Base-by-base conservation (phyloP, 768 basidiomycete species). In the Mycena rebaudengoi region DNA sequence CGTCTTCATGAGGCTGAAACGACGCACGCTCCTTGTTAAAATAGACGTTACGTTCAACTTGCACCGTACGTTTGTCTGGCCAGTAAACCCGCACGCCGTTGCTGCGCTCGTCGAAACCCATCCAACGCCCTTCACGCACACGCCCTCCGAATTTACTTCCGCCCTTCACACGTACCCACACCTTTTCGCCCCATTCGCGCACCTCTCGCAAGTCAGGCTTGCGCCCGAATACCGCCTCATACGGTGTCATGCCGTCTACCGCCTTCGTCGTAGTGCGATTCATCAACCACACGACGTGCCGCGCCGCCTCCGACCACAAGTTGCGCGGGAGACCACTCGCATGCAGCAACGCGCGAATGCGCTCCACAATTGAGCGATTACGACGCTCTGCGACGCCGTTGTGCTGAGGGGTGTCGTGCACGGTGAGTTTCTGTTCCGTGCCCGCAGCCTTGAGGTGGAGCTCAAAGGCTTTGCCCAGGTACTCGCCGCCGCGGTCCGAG, bases 321-420 rank as follows among this genome's bases (percentile, higher is more conserved):
- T 30, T 45, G 4, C 35, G 0, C 57, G 32, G 4, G 51, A 72
- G 37, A 16, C 65, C 39, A 6, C 14, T n/a, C n/a, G n/a, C n/a
- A n/a, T n/a, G n/a, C n/a, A n/a, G n/a, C n/a, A n/a, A n/a, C n/a
- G n/a, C n/a, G n/a, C 4, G 28, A 53, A 1, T 60, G 20, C 1
- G 28, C 28, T 75, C 67, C 2, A 69, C 23, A 3, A 74, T 29
- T 1, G 66, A 69, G 1, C 60, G 58, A 45, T 76, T 77, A 8
- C 65, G 53, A 0, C 61, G 64, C 57, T 77, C 71, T 0, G 74
- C 68, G 0, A 75, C 57, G 3, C 76, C 73, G 23, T 77, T 77
- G 30, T 76, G 70, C 37, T 68, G 45, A 10, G 74, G 73, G 7
- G 73, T 65, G 51, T 74, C 40, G 2, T 63, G 75, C 8, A 58